Base-by-base conservation (phyloP, 768 basidiomycete genomes). In the Hericium alpestre region DNA sequence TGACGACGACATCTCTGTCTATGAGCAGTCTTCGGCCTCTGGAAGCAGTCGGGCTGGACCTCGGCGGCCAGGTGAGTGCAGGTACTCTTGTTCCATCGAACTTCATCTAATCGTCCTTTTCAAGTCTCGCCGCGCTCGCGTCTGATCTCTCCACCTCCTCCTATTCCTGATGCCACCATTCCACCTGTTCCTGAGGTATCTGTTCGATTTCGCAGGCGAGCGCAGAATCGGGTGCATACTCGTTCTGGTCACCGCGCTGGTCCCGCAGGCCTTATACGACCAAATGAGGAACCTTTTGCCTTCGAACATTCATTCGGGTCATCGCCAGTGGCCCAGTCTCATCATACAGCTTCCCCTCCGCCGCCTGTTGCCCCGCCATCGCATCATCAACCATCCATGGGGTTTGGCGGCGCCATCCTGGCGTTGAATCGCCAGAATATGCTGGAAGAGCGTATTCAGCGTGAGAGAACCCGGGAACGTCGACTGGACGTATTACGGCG, bases 351-450 rank as follows among this genome's bases (percentile, higher is more conserved):
- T 38, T 53, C 61, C n/a, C 66, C 70, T 2, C 62, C 64, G 1
- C 65, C 65, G 1, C 66, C 71, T 4, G 73, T 76, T 23, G 76
- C 78, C 2, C 68, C 73, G 23, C 76, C 78, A 4, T 82, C 82
- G 47, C 81, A 81, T 58, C 76, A 78, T 56, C 69, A 75, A 3
- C 86, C 86, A 18, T 59, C 72, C 7, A 80, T 87, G 75, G 82
- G 82, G 13, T 67, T 87, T 22, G 86, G 86, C 8, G 86, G 86
- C 20, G 85, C 80, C 2, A 62, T 86, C 3, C 69, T 86, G 6
- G 73, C 83, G 10, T 64, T 71, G 16, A 69, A 70, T 43, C 66
- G 71, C 12, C 71, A 61, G 18, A 56, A 52, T 4, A 54, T 58
- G 15, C 50, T 27, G 16, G 58, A 63, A 22, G 47, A 53, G 43